Evolutionary conservation across 106 monocot species (phyloP).

Genomic region (Iris macrosiphon): DNA sequence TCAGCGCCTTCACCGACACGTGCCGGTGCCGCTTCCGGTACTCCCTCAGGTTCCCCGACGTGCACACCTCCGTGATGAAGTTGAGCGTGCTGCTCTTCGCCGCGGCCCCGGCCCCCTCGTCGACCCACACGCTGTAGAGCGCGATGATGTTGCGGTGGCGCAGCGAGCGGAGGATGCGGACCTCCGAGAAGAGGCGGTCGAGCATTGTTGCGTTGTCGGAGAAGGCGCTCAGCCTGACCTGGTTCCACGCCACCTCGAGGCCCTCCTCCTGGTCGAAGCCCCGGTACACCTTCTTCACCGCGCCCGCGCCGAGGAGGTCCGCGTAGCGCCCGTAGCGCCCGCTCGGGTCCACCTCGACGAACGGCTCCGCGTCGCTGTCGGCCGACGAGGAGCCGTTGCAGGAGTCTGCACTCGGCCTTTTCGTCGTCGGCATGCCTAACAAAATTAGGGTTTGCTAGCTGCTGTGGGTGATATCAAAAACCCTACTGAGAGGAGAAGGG

Average conservation of each 20-base stretch:
- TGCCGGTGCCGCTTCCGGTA: conserved; percentile 60
- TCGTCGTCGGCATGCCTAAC: too few species aligned
- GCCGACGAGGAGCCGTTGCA: conserved; percentile 41
- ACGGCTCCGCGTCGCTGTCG: conserved; percentile 52
- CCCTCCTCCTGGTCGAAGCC: conserved; percentile 84
- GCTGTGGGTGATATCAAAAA: too few species aligned
- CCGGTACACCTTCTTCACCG: conserved; percentile 76
- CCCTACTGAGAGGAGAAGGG: too few species aligned
- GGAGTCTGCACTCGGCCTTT: too few species aligned
- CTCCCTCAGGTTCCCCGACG: conserved; percentile 64
- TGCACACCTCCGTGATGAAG: conserved; percentile 94
- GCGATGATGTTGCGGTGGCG: conserved; percentile 62
- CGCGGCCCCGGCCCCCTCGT: not conserved
- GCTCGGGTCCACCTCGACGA: conserved; percentile 78
- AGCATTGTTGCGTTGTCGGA: conserved; percentile 23
- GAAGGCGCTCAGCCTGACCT: conserved; percentile 41
- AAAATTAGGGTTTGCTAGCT: too few species aligned
- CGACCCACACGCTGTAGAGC: conserved; percentile 34
- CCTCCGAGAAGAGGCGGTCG: conserved; percentile 52
- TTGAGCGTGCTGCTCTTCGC: conserved; percentile 37
- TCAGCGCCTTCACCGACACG: conserved; percentile 68
- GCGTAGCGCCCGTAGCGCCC: conserved; percentile 78
- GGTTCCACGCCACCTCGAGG: conserved; percentile 92
- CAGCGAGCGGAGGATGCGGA: conserved; percentile 52
- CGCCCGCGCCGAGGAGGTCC: conserved; percentile 59